Evolutionary conservation across 306 rosid genomes (phyloP), one percentile per base, ranked within the genome.

Genomic region (Sicyos edulis): DNA sequence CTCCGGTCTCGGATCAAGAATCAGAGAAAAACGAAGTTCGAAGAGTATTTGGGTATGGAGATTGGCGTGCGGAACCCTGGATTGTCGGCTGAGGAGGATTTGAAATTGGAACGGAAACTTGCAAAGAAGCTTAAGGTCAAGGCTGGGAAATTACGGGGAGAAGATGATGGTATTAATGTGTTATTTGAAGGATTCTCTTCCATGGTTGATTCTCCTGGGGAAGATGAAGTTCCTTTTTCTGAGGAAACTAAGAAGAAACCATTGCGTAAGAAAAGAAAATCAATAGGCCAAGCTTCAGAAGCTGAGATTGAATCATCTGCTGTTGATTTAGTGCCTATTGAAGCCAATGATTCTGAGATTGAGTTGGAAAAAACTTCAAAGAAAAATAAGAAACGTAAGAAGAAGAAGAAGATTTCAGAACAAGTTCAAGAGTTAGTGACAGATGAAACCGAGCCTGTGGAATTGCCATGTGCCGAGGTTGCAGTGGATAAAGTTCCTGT

Each of bases 111-210:
- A 80, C 83, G 84, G 58, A 90, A 87, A 81, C 90, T 93, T 75
- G 88, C 89, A 10, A 90, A 93, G 82, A 93, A 83, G 82, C 95
- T 93, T 29, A 93, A 86, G 85, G 89, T 90, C 76, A 93, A 86
- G 76, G 79, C 65, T 70, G 97, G 98, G 47, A 90, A 73, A 72
- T 75, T 93, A 77, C 74, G 88, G 80, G 96, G 96, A 29, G 75
- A 75, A 53, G 93, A 90, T 78, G 92, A 84, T 75, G 91, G 88
- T 49, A 68, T 93, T 71, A 87, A 86, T 76, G 13, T 82, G 10
- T 72, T 93, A 8, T 86, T 93, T 7, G 86, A 79, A 62, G 92
- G 91, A 60, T 65, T 85, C 75, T 16, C 81, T 2, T 77, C 88
- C 51, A 52, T 16, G 34, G 17, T 70, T 76, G 86, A 86, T 79